phyloP scores from a whole-genome alignment of 352 stramenopile genomes.

The Plasmopara muralis region DNA sequence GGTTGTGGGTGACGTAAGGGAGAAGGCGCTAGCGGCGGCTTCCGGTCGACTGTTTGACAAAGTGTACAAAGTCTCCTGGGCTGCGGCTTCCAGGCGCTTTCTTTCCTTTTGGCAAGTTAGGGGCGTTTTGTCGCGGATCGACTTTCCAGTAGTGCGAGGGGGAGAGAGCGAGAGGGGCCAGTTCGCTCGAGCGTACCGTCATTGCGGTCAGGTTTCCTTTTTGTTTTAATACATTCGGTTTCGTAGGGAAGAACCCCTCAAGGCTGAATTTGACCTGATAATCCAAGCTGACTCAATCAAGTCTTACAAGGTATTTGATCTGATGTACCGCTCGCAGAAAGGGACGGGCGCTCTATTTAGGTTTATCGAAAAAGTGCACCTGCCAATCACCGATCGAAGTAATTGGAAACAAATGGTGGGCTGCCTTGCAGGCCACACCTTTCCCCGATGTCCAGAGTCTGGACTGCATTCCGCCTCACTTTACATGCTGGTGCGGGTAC shows the following conservation, averaged over 20 bases:
- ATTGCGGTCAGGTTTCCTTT: neutral
- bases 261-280: neutral
- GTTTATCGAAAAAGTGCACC: slow-evolving; percentile 10
- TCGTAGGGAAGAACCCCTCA: neutral
- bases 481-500: neutral
- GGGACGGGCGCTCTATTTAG: slow-evolving; percentile 3
- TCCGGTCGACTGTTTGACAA: slow-evolving; percentile 1
- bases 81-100: slow-evolving; percentile 17
- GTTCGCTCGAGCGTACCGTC: slow-evolving; percentile 19
- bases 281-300: neutral
- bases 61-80: slow-evolving; percentile 6
- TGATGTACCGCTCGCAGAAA: slow-evolving; percentile 8
- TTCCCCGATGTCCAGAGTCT: neutral
- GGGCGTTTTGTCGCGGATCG: slow-evolving; percentile 25
- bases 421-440: neutral
- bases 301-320: neutral
- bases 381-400: slow-evolving; percentile 18
- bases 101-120: slow-evolving; percentile 20
- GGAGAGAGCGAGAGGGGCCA: slow-evolving; percentile 25
- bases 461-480: slow-evolving; percentile 1
- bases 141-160: slow-evolving; percentile 21
- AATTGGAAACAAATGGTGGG: slow-evolving; percentile 7
- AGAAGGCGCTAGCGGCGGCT: neutral
- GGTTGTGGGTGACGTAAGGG: neutral
- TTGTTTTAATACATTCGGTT: neutral